Evolutionary conservation across 257 asterid genomes (phyloP), one percentile per base, ranked within the genome.

Genomic region (Rauvolfia tetraphylla): DNA sequence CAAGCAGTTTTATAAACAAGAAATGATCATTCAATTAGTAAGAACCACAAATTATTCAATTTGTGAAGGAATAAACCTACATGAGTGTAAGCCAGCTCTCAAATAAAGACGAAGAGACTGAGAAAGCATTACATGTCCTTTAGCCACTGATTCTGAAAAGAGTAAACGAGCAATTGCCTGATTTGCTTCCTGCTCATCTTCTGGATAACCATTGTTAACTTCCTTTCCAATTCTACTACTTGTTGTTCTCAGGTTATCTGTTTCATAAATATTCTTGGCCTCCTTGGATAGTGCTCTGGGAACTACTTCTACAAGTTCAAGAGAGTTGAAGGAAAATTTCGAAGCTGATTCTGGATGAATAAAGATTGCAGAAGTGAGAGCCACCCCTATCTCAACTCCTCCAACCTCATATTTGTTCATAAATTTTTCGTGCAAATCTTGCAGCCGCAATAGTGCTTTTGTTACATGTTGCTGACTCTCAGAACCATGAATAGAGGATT

Each of bases 271-370:
- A 81, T 84, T 84, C 83, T 84, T 87, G 81, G 81, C 81, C 81
- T 84, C 86, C 79, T 85, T 87, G 27, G 82, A 74, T 71, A 66
- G 76, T 51, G 81, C 68, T 76, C 91, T 84, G 31, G 97, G 91
- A 76, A 88, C 80, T 80, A 95, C 85, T 73, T 81, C 84, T 56
- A 91, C 96, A 56, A 80, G 80, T 84, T 92, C 92, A 84, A 83
- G 87, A 82, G 92, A 80, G 75, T 77, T 78, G 73, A 95, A 86
- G 27, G 90, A 85, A 83, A 82, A 83, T 31, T 82, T 85, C 34
- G 80, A 82, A 76, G 99, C 99, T 61, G 99, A 89, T 82, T 90
- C 99, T 54, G 98, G 98, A 86, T 95, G 98, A 71, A 95, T 71
- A 78, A 86, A 85, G 80, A 83, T 86, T 75, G 87, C 93, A 81